Base-by-base conservation (phyloP, 176 grass and related monocot genomes). In the Otatea glauca region DNA sequence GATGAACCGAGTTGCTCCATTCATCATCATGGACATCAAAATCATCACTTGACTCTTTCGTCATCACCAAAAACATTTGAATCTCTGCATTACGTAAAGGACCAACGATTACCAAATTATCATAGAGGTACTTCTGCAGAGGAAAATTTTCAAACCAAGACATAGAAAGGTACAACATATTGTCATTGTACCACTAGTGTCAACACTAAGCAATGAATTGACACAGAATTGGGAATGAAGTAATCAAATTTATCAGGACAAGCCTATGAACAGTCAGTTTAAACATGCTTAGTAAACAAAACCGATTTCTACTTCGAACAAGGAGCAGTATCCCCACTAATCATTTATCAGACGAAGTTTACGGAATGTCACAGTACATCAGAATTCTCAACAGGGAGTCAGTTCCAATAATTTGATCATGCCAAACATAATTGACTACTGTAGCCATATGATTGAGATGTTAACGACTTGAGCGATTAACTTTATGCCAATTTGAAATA, bases 71-170 rank as follows among this genome's bases (percentile, higher is more conserved):
- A 45, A 88, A 25, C 5, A 89, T 95, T 83, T 72, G 63, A 20
- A 98, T 90, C 74, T 95, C 96, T 98, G 83, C 70, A 85, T 65
- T 47, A 82, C 59, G 71, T 3, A 74, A 78, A 75, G 3, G 21
- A 86, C n/a, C 74, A 67, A 72, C 72, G 54, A 11, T 50, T 78
- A 59, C 2, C 39, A 35, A 45, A 11, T 50, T 78, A 59, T 1
- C 39, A 44, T n/a, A 79, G 2, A 27, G 43, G 8, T 17, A 56
- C 15, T 24, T 48, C 5, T 15, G 20, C 6, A 17, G n/a, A 68
- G 41, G 15, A 27, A 53, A 24, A 42, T 44, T 25, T 56, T 79
- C 42, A 65, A 48, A 60, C 25, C 6, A 58, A 78, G 1, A 32
- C 12, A 61, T 38, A 9, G 38, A 49, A 60, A 25, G 8, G 9